Percentiles rank a stretch among this genome's conserved stretches.
Conservation (phyloP, 768 basidiomycete species). For the Chalciporus chontae region DNA sequence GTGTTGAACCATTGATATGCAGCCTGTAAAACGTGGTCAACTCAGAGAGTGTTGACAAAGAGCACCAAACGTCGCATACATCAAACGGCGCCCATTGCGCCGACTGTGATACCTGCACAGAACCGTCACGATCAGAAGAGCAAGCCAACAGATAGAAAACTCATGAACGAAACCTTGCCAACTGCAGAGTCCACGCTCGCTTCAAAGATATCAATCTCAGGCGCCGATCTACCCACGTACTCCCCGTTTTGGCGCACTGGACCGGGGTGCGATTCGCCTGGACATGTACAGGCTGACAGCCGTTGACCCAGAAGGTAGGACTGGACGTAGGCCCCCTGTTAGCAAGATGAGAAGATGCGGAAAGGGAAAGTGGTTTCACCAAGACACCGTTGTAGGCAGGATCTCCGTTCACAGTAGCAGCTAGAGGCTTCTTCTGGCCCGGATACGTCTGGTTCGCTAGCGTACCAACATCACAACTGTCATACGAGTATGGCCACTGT, state of each 20-base stretch:
- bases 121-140: slow-evolving; percentile 8
- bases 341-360: neutral
- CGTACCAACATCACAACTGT: slow-evolving; percentile 74
- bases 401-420: slow-evolving; percentile 40
- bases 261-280: slow-evolving; percentile 55
- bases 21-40: slow-evolving; percentile 29
- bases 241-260: slow-evolving; percentile 45
- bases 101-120: slow-evolving; percentile 48
- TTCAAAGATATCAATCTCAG: slow-evolving; percentile 61
- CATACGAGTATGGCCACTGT: slow-evolving; percentile 55
- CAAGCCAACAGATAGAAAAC: neutral
- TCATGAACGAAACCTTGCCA: slow-evolving; percentile 32
- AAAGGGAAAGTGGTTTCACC: slow-evolving; percentile 11
- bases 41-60: neutral
- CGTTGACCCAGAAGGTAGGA: slow-evolving; percentile 57
- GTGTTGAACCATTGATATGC: slow-evolving; percentile 41
- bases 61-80: slow-evolving; percentile 15
- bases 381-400: slow-evolving; percentile 26
- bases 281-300: slow-evolving; percentile 56
- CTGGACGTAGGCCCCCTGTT: slow-evolving; percentile 1
- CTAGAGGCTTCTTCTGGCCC: slow-evolving; percentile 40
- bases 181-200: slow-evolving; percentile 34
- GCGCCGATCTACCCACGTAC: slow-evolving; percentile 52
- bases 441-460: slow-evolving; percentile 67
- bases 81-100: slow-evolving; percentile 42